Percentiles rank a stretch among this genome's conserved stretches.
Conservation (phyloP, 768 basidiomycete genomes). For the Lenzites betulinus region DNA sequence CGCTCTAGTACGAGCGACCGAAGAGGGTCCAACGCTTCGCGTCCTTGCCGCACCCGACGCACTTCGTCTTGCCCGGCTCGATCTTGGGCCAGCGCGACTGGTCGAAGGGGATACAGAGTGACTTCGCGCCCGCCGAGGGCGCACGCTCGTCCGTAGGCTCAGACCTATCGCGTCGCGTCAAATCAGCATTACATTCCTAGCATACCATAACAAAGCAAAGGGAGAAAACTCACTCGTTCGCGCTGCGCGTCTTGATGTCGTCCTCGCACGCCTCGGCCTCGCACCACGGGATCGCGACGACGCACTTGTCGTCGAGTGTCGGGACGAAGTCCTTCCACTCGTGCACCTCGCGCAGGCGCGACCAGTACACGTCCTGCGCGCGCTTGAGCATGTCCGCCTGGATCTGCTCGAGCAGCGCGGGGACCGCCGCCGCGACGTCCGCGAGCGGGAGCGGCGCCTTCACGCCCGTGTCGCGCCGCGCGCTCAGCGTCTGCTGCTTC, state of each 20-base stretch:
- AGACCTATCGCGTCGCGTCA: conserved; percentile 49
- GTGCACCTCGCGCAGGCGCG: conserved; percentile 69
- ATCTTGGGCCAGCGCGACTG: conserved; percentile 81
- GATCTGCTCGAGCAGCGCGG: conserved; percentile 76
- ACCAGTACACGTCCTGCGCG: conserved; percentile 74
- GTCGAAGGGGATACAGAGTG: conserved; percentile 94
- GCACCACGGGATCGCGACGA: conserved; percentile 95
- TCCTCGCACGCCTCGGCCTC: conserved; percentile 93
- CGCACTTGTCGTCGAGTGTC: conserved; percentile 82
- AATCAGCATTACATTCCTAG: background rate
- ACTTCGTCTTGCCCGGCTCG: conserved; percentile 84
- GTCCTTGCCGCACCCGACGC: conserved; percentile 82
- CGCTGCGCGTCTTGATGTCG: conserved; percentile 95
- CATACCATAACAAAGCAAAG: background rate
- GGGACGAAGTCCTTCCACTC: conserved; percentile 95
- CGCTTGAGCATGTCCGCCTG: conserved; percentile 85
- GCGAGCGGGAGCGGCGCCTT: conserved; percentile 57
- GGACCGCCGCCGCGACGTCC: conserved; percentile 52
- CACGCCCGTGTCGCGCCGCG: conserved; percentile 78
- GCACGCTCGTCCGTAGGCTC: conserved; percentile 93
- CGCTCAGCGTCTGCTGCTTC: conserved; percentile 77
- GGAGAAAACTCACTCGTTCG: conserved; percentile 61
- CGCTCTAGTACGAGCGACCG: conserved; percentile 76
- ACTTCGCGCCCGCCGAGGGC: conserved; percentile 97
- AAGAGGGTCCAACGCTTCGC: conserved; percentile 98